Base-by-base conservation (phyloP, 768 basidiomycete genomes). In the Naganishia randhawae region DNA sequence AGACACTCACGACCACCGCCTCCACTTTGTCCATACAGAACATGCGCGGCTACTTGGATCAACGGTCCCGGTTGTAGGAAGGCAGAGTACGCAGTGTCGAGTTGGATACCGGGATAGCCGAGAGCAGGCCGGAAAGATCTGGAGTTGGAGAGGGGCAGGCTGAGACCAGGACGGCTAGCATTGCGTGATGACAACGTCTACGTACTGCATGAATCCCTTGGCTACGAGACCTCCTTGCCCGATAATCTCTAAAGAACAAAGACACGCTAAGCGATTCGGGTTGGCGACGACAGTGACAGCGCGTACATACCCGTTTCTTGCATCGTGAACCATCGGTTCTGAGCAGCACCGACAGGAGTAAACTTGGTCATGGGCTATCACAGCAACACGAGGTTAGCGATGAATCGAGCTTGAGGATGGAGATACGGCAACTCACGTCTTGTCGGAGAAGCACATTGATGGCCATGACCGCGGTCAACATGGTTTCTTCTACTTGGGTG, bases 181-280 rank as follows among this genome's bases (percentile, higher is more conserved):
- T 29, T 53, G 50, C n/a, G 51, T 10, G 51, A 19, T 11, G 33
- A 27, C 11, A 31, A 48, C 11, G 7, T 17, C 22, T 19, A 68
- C 75, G 63, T 67, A 77, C 77, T 78, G 77, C 69, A 76, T 75
- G 69, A 80, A 78, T 0, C 80, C 80, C 54, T 74, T 73, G 66
- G 74, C 77, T 29, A 80, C 78, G 22, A 78, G 67, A 1, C 71
- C 78, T n/a, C 80, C 80, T 50, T 74, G 73, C 9, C 75, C 66
- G 35, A 80, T 76, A 4, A 41, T 42, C 27, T 61, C 57, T 35
- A 13, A 10, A 25, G 33, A 2, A 19, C 8, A 25, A 42, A 11
- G 31, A 33, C 3, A 37, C 9, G 33, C 37, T 19, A 55, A n/a
- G n/a, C 7, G 7, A 10, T 2, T 13, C 4, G 33, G 19, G 39